Base-by-base conservation (phyloP, 106 monocot species). In the Platanthera zijinensis region DNA sequence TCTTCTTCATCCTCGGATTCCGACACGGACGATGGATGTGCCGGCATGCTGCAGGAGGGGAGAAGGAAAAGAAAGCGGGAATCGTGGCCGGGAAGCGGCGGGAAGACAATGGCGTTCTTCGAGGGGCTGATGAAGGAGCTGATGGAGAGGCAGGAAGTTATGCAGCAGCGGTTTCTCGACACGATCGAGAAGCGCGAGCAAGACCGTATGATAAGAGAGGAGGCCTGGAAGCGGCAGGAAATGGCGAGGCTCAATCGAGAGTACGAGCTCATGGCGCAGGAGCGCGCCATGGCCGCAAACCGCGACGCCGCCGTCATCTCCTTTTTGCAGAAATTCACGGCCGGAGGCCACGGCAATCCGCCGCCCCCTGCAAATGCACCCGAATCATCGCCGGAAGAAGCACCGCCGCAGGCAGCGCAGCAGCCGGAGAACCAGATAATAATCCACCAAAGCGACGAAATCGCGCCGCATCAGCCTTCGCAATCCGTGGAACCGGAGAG, bases 151-250 rank as follows among this genome's bases (percentile, higher is more conserved):
- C 94, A 94, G 80, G 90, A 90, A 75, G 80, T 54, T 30, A 94
- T 94, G 94, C 94, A 94, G 83, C 84, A 87, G 77, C 75, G 82
- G 73, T 90, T 94, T 75, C 32, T 94, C 77, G 94, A 94, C 57
- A 75, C 86, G 10, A 87, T 94, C 39, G 94, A 94, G 83, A 94
- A 82, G 83, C 57, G 89, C 7, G 94, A 94, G 83, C 89, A 94
- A 52, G 94, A 94, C 13, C 64, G 89, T 69, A 89, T 85, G 90
- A 80, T 84, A 5, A 52, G 94, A 14, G 94, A 94, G 59, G 94
- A 94, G 66, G 94, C 90, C 3, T 94, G 94, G 94, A 80, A 78
- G 84, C 66, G 90, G 52, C 89, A 91, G 84, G 94, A 94, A 80
- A 91, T 91, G 90, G 78, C 82, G 28, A 72, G 91, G 52, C 80